Percentiles rank a stretch among this genome's conserved stretches.
Conservation (phyloP, 2,329 filamentous ascomycete species). For the Ustilaginoidea virens region DNA sequence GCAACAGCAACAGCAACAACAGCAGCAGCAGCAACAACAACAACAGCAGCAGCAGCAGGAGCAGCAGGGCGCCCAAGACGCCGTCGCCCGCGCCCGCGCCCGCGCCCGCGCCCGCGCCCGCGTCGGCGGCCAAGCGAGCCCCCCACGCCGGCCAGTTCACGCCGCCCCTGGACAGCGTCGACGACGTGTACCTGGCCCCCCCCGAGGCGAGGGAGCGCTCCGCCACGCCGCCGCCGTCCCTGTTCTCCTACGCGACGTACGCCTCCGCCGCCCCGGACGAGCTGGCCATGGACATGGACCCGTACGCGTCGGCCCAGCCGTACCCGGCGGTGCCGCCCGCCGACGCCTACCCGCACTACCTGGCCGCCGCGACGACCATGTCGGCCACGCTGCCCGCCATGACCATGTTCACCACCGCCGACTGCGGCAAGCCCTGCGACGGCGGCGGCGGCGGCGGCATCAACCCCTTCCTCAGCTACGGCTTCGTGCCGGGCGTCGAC, state of each 20-base stretch:
- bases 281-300: conserved; percentile 42
- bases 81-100: too few relatives aligned
- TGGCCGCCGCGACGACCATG: conserved; percentile 32
- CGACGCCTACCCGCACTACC: conserved; percentile 40
- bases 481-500: conserved; percentile 48
- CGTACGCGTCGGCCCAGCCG: conserved; percentile 37
- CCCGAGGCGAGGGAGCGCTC: conserved; percentile 50
- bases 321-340: conserved; percentile 36
- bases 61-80: too few relatives aligned
- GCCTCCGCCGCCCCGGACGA: conserved; percentile 49
- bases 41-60: too few relatives aligned
- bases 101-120: too few relatives aligned
- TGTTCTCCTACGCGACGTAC: conserved; percentile 52
- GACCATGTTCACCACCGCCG: conserved; percentile 46
- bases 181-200: conserved; percentile 48
- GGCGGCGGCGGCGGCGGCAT: conserved; percentile 43
- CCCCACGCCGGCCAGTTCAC: conserved; percentile 46
- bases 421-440: conserved; percentile 36
- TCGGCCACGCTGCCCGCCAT: conserved; percentile 49
- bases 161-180: conserved; percentile 42
- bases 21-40: too few relatives aligned
- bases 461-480: conserved; percentile 53
- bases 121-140: conserved; percentile 20
- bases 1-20: too few relatives aligned
- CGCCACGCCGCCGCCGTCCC: conserved; percentile 55